Conservation (phyloP, 2,329 filamentous ascomycete species). For the Fonsecaea monophora region DNA sequence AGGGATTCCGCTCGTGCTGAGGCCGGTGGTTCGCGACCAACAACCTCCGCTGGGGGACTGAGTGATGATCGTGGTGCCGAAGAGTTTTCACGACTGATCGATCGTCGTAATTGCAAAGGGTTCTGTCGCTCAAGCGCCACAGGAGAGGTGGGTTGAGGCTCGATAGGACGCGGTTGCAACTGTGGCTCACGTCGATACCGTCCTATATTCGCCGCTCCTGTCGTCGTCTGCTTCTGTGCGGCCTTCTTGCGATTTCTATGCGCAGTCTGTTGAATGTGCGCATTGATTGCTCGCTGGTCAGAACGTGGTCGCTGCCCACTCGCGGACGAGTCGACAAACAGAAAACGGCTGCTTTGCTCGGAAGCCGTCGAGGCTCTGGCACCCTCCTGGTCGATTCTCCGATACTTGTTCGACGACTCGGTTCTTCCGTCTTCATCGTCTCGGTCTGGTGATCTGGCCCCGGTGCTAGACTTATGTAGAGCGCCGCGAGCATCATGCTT, state of each 20-base stretch:
- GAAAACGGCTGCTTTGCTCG: constrained; percentile 23
- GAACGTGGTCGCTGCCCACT: constrained; percentile 25
- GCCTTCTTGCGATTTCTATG: constrained; percentile 25
- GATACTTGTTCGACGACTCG: constrained; percentile 24
- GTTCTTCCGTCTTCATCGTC: constrained; percentile 14
- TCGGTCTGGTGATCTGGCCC: constrained; percentile 8
- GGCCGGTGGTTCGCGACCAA: not conserved
- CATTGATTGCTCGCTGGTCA: constrained; percentile 29
- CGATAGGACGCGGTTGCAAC: constrained; percentile 26
- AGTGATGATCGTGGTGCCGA: not conserved
- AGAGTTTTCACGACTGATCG: not conserved
- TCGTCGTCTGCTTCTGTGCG: constrained; percentile 18
- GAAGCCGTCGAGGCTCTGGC: constrained; percentile 16
- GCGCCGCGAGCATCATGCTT: constrained; percentile 6
- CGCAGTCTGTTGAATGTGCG: constrained; percentile 29
- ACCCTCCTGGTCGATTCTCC: constrained; percentile 23
- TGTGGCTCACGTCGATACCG: constrained; percentile 19
- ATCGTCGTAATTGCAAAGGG: not conserved
- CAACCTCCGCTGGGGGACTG: not conserved
- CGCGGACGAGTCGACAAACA: constrained; percentile 31
- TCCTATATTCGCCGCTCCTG: constrained; percentile 24
- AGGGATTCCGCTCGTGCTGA: not conserved
- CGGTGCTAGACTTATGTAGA: constrained; percentile 12
- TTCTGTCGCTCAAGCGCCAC: constrained; percentile 3
- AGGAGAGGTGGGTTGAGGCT: constrained; percentile 8